Evolutionary conservation across 176 grass and related monocot species (phyloP).

Genomic region (Bolboschoenus planiculmis): DNA sequence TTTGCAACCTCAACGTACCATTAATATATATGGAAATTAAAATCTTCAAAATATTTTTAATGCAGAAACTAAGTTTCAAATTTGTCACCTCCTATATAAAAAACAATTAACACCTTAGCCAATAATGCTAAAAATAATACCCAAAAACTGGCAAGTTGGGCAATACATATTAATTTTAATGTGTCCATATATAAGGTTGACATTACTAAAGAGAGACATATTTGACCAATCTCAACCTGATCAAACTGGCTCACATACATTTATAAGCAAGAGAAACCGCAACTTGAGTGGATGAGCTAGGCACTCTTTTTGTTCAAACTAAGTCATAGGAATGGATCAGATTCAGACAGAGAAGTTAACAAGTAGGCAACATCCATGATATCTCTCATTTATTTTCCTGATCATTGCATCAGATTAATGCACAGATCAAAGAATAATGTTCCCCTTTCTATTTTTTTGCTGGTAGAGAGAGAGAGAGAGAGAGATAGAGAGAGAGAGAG

Average conservation of each 20-base stretch:
- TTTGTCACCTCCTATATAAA: too few relatives aligned
- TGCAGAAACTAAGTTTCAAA: too few relatives aligned
- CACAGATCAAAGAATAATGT: conserved; percentile 8
- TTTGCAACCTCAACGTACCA: too few relatives aligned
- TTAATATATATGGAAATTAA: too few relatives aligned
- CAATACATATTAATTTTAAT: background rate
- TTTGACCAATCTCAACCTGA: background rate
- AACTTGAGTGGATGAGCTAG: background rate
- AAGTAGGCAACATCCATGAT: background rate
- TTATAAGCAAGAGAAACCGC: background rate
- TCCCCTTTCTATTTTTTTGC: background rate
- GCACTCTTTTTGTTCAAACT: background rate
- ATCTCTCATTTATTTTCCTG: conserved; percentile 1
- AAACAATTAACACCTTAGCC: background rate
- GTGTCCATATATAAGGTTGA: background rate
- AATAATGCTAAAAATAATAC: background rate
- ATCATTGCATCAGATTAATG: background rate
- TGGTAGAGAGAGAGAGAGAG: too few relatives aligned
- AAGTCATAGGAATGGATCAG: background rate
- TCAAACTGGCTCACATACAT: background rate
- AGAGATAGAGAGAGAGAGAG: too few relatives aligned
- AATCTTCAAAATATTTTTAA: too few relatives aligned
- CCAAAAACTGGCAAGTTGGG: background rate
- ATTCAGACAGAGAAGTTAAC: background rate
- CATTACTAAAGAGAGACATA: background rate